Evolutionary conservation across 352 stramenopile genomes (phyloP), one percentile per base, ranked within the genome.

Genomic region (Phytophthora rubi): DNA sequence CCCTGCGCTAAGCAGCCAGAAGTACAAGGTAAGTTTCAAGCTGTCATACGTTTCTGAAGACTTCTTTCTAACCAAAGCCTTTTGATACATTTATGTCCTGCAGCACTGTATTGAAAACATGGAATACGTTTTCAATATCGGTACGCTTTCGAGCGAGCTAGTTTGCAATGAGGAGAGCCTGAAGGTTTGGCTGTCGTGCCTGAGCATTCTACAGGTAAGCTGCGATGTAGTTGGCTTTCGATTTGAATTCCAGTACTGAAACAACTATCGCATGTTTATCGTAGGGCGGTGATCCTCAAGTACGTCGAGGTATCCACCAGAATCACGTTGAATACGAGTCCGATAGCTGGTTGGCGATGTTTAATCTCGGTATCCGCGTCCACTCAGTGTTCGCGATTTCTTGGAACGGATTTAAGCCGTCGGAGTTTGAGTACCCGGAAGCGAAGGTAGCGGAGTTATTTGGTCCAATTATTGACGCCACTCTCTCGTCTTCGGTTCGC

Each of bases 271-370:
- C 12, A 6, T 63, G 53, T 32, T n/a, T 21, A 39, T 54, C 71
- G 18, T 64, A 96, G 83, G 88, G 90, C 53, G 86, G 84, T 15
- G 89, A 96, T 71, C 60, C 82, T 39, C 88, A 96, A 79, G 61
- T 76, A 12, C 86, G 89, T 42, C 80, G 88, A 59, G 80, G 86
- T 23, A 83, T 93, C 26, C 60, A 88, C 55, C 74, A 95, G 63
- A 86, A 83, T 61, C 89, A 96, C 52, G 86, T 96, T 33, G 89
- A 96, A 75, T 96, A 95, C 59, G 89, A 96, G 63, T 94, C 88
- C 3, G 89, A 96, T 56, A 94, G 81, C 47, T 96, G 89, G 89
- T 65, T 96, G 48, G 90, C 88, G 6, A 95, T 95, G 81, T 96
- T 96, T 68, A 96, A 96, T 44, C 78, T 96, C 18, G 89, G 89